Base-by-base conservation (phyloP, 1,139 yeast genomes). In the Geotrichum macrosporum region DNA sequence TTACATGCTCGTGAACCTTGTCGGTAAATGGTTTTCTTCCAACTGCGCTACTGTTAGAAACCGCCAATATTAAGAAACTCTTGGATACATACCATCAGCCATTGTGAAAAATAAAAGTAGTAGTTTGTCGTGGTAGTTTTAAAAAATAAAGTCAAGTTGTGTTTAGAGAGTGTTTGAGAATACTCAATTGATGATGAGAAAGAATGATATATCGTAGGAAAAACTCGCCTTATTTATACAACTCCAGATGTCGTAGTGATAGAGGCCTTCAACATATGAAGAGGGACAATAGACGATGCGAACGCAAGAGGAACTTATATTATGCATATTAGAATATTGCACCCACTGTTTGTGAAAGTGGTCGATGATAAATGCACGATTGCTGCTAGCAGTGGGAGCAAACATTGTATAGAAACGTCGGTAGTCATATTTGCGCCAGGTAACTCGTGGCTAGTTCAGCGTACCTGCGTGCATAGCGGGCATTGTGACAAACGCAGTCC, bases 1-100 rank as follows among this genome's bases (percentile, higher is more conserved):
- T 84, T 47, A 84, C 54, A 42, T 76, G 63, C 74, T 85, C 94
- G 50, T 72, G 47, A 55, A 77, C 69, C 71, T 86, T 85, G 66
- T 80, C 83, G 57, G 81, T 59, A 62, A 87, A 74, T 63, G 74
- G 70, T 70, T 85, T 85, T 82, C 94, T 84, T 58, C 85, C 86
- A 53, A 75, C 65, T 55, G 36, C 9, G n/a, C 10, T 20, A 40
- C 5, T 10, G 30, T 40, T 18, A 39, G 44, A 8, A 15, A 24
- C 16, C n/a, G 12, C 12, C 9, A 22, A 35, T 10, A 9, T 10
- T 4, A 13, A 18, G 30, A 6, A 22, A 37, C 15, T 16, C 10
- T 12, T n/a, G 9, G n/a, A 19, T n/a, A 35, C 49, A 13, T 41
- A 46, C 49, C 35, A 50, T 56, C 59, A 53, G 58, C 50, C 60